Percentiles rank a stretch among this genome's conserved stretches.
Conservation (phyloP, 352 stramenopile species). For the Globisporangium rhizosaccharum region DNA sequence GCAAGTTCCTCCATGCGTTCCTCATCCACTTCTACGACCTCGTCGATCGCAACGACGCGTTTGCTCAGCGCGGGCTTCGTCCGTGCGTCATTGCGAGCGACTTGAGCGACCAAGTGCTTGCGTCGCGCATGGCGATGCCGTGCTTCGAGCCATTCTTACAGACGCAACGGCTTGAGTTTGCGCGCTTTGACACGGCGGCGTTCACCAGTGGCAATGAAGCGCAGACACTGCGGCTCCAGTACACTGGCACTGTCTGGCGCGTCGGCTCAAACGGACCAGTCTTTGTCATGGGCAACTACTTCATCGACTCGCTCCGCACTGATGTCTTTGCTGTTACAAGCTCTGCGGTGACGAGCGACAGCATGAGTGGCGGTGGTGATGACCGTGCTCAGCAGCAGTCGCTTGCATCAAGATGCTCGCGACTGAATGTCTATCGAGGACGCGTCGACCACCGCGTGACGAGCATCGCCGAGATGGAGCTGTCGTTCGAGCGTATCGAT, state of each 20-base stretch:
- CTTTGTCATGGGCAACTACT: constrained; percentile 83
- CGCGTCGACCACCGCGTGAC: constrained; percentile 34
- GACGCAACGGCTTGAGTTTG: constrained; percentile 53
- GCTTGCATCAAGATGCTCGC: not conserved
- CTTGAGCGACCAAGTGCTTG: constrained; percentile 67
- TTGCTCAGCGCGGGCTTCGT: constrained; percentile 25
- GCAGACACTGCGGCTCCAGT: constrained; percentile 30
- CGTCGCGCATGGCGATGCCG: constrained; percentile 45
- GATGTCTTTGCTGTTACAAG: constrained; percentile 53
- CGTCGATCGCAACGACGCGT: constrained; percentile 16
- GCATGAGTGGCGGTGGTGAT: not conserved
- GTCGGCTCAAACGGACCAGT: constrained; percentile 48
- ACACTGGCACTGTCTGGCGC: constrained; percentile 23
- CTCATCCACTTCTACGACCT: constrained; percentile 58
- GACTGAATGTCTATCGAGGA: constrained; percentile 30
- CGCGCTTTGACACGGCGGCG: constrained; percentile 50
- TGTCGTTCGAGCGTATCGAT: constrained; percentile 26
- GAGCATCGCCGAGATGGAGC: constrained; percentile 47
- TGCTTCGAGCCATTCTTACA: constrained; percentile 51
- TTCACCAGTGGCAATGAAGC: constrained; percentile 25
- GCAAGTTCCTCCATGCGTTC: constrained; percentile 77
- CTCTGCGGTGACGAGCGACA: not conserved
- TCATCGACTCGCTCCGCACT: constrained; percentile 67
- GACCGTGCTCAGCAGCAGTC: not conserved
- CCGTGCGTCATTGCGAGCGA: constrained; percentile 67